Evolutionary conservation across 2,329 filamentous ascomycete genomes (phyloP).

Genomic region (Trichophyton equinum): DNA sequence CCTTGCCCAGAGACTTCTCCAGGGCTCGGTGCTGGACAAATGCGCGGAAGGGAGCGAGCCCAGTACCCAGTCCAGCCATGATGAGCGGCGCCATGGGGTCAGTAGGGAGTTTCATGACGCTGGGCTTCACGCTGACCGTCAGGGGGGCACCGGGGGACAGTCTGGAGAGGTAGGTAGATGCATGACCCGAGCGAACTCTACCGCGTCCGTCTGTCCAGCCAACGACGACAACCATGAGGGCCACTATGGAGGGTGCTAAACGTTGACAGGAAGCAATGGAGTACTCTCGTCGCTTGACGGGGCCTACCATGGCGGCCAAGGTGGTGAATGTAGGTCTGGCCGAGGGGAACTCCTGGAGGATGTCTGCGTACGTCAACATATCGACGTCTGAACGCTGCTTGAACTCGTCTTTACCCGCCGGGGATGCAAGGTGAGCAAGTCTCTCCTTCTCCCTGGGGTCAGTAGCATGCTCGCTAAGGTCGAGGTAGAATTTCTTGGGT

Average conservation of each 20-base stretch:
- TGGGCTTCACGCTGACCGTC: slow-evolving; percentile 94
- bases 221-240: slow-evolving; percentile 94
- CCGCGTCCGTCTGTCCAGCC: slow-evolving; percentile 85
- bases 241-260: slow-evolving; percentile 77
- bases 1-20: slow-evolving; percentile 94
- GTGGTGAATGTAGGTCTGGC: slow-evolving; percentile 82
- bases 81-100: slow-evolving; percentile 81
- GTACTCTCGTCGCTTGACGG: slow-evolving; percentile 94
- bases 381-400: slow-evolving; percentile 86
- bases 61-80: slow-evolving; percentile 97
- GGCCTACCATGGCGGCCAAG: slow-evolving; percentile 71
- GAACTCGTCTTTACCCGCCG: slow-evolving; percentile 76
- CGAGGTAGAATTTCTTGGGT: slow-evolving; percentile 95
- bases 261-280: slow-evolving; percentile 97
- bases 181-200: slow-evolving; percentile 82
- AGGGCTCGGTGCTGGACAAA: slow-evolving; percentile 97
- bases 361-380: slow-evolving; percentile 78
- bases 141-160: slow-evolving; percentile 65
- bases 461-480: slow-evolving; percentile 70
- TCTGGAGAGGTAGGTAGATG: slow-evolving; percentile 73
- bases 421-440: slow-evolving; percentile 61
- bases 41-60: slow-evolving; percentile 95
- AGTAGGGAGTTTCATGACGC: slow-evolving; percentile 94
- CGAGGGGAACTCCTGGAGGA: slow-evolving; percentile 79
- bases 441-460: slow-evolving; percentile 73